phyloP scores from a whole-genome alignment of 2,329 filamentous ascomycete genomes.

The Thielaviopsis musarum region DNA sequence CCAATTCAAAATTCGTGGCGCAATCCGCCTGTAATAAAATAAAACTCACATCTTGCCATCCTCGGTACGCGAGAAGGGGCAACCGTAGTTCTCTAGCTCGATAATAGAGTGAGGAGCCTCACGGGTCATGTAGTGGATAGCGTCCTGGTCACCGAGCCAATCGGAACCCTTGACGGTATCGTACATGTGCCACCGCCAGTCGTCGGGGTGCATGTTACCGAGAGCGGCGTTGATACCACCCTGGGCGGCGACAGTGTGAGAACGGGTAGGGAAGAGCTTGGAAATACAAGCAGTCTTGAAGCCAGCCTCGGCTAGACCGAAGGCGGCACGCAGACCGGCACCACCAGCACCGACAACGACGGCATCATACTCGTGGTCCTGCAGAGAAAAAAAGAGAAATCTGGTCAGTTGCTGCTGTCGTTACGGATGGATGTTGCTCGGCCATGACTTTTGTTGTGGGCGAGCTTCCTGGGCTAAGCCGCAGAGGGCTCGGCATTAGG shows the following conservation, averaged over 20 bases:
- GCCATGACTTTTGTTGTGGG: not conserved
- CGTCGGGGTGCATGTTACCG: constrained; percentile 94
- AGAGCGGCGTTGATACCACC: constrained; percentile 80
- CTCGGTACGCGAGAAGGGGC: constrained; percentile 90
- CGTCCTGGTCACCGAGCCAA: constrained; percentile 94
- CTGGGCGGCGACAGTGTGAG: constrained; percentile 67
- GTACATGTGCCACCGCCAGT: constrained; percentile 99
- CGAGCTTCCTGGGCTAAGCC: not conserved
- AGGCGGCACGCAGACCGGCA: constrained; percentile 64
- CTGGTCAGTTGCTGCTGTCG: not conserved
- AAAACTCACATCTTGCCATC: constrained; percentile 72
- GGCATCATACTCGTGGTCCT: constrained; percentile 98
- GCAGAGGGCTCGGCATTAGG: not conserved
- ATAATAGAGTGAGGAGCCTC: constrained; percentile 84
- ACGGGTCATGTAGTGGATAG: constrained; percentile 96
- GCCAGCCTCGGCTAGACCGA: constrained; percentile 72
- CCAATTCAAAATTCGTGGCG: not conserved
- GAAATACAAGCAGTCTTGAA: constrained; percentile 82
- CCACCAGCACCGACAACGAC: constrained; percentile 80
- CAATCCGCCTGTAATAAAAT: too few relatives aligned
- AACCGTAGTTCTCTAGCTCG: constrained; percentile 94
- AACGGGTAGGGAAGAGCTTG: constrained; percentile 74
- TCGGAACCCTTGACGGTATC: constrained; percentile 96
- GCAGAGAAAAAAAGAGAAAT: constrained; percentile 16
- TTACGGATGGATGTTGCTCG: not conserved